Percentiles rank a stretch among this genome's conserved stretches.
Evolutionary conservation across 371 early-diverging fungal species (phyloP).

Genomic region (Circinella umbellata): DNA sequence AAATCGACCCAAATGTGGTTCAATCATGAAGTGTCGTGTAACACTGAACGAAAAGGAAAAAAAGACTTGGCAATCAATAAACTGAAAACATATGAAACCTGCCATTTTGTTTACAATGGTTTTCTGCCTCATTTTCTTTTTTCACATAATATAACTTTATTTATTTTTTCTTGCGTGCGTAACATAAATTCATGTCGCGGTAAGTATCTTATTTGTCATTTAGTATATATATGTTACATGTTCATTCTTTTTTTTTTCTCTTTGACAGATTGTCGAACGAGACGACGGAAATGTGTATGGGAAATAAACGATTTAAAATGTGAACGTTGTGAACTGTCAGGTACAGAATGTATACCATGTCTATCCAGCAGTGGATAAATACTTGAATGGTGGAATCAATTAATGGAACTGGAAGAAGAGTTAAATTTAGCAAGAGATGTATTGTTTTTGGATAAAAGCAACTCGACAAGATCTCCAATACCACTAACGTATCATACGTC

Average conservation of each 20-base stretch:
- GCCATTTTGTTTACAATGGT: too few relatives aligned
- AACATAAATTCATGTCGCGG: constrained; percentile 4
- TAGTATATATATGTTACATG: neutral
- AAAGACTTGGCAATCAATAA: too few relatives aligned
- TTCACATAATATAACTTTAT: neutral
- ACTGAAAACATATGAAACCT: too few relatives aligned
- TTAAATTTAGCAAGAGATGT: neutral
- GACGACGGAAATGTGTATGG: constrained; percentile 13
- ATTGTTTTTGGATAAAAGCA: too few relatives aligned
- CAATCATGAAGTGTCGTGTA: too few relatives aligned
- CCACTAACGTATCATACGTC: neutral
- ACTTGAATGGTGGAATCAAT: neutral
- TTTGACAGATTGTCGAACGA: neutral
- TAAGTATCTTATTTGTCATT: neutral
- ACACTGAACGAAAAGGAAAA: too few relatives aligned
- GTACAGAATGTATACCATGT: constrained; percentile 1
- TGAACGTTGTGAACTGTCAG: neutral
- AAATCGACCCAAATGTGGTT: too few relatives aligned
- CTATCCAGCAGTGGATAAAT: neutral
- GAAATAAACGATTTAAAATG: neutral
- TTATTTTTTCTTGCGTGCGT: neutral
- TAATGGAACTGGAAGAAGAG: neutral
- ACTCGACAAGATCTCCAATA: neutral
- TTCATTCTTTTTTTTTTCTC: neutral
- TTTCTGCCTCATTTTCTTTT: too few relatives aligned